phyloP scores from a whole-genome alignment of 2,329 filamentous ascomycete genomes.

The Ciborinia camelliae region DNA sequence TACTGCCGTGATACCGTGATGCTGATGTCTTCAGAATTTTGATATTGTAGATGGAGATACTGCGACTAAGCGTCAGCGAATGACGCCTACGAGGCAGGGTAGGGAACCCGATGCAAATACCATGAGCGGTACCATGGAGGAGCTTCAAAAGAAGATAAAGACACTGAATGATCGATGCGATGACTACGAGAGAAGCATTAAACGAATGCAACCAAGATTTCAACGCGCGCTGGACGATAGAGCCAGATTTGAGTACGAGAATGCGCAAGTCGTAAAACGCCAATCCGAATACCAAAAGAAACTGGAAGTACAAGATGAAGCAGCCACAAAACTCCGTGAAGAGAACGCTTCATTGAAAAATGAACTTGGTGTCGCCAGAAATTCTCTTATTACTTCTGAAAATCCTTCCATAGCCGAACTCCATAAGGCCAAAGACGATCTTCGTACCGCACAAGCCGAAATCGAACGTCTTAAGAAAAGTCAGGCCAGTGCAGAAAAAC shows the following conservation, averaged over 20 bases:
- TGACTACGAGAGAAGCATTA: conserved; percentile 45
- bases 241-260: conserved; percentile 46
- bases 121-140: conserved; percentile 36
- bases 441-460: conserved; percentile 24
- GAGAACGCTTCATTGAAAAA: conserved; percentile 25
- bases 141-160: conserved; percentile 44
- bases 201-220: conserved; percentile 46
- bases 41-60: conserved; percentile 4
- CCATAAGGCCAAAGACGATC: conserved; percentile 42
- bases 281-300: conserved; percentile 25
- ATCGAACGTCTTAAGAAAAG: conserved; percentile 29
- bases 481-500: conserved; percentile 24
- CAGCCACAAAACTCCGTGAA: conserved; percentile 31
- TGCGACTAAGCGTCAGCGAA: conserved; percentile 12
- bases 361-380: conserved; percentile 33
- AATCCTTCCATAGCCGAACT: conserved; percentile 43
- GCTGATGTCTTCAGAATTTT: conserved; percentile 13
- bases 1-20: neutral
- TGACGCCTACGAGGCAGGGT: conserved; percentile 11
- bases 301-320: conserved; percentile 24
- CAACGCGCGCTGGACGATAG: conserved; percentile 52
- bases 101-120: neutral
- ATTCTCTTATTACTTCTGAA: conserved; percentile 31
- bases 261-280: conserved; percentile 27
- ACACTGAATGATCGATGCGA: conserved; percentile 46